Evolutionary conservation across 2,329 filamentous ascomycete genomes (phyloP), one percentile per base, ranked within the genome.

Genomic region (Cladosporium sp.): DNA sequence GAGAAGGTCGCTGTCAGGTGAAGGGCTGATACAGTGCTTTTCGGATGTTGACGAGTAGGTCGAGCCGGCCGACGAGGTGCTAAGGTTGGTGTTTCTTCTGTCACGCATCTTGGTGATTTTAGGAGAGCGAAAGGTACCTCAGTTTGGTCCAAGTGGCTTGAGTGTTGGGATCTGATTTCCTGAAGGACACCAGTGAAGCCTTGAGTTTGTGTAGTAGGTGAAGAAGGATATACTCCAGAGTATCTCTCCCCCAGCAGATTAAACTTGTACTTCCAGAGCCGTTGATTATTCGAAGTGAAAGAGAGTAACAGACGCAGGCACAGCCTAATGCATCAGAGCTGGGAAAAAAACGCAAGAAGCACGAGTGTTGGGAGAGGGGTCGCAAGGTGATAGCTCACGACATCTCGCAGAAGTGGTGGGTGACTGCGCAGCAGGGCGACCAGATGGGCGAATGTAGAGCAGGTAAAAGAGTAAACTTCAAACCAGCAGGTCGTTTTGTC

Each of bases 61-160:
- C 84, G 92, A 29, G 80, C 79, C 3, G 85, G 84, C 20, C 85
- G 87, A 20, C 80, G 83, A 66, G 82, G 84, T 69, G 39, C 73
- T 71, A 41, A 70, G 70, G 42, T 73, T 68, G n/a, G 72, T 73
- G 58, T 75, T 75, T 54, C 72, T 65, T 56, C 73, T 66, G 56
- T 69, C 70, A 56, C 73, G 69, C 73, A 76, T 75, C 43, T 50
- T 60, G 45, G 43, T n/a, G n/a, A n/a, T n/a, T n/a, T n/a, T n/a
- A n/a, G n/a, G n/a, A n/a, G n/a, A n/a, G n/a, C 32, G 13, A 24
- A 17, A 6, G 43, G 30, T 17, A n/a, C n/a, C n/a, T n/a, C n/a
- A n/a, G 45, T 12, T 34, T 51, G 42, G 29, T 8, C 13, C 22
- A 27, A 27, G 22, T 27, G 22, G 22, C 22, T 4, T 4, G 9